Percentiles rank a stretch among this genome's conserved stretches.
Conservation (phyloP, 2,329 filamentous ascomycete species). For the Cordyceps fumosorosea region DNA sequence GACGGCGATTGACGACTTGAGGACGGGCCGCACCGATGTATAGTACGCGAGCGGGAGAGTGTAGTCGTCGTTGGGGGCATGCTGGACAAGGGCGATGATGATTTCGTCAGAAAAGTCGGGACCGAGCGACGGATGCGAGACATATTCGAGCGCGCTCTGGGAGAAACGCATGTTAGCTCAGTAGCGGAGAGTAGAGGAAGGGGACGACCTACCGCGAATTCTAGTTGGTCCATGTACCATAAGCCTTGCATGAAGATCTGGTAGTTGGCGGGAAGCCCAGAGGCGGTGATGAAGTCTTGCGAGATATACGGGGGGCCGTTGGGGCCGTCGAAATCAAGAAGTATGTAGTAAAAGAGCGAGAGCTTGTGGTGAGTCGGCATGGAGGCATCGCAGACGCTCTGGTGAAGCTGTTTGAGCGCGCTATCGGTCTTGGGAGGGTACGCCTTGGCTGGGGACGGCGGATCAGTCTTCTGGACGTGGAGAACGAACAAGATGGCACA, state of each 20-base stretch:
- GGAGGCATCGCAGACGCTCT: conserved; percentile 57
- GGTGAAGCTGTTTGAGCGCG: conserved; percentile 62
- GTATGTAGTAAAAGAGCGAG: conserved; percentile 75
- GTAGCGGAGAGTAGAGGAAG: conserved; percentile 16
- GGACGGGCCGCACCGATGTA: conserved; percentile 64
- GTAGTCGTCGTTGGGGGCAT: conserved; percentile 53
- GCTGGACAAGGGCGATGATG: conserved; percentile 58
- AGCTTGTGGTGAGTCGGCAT: conserved; percentile 72
- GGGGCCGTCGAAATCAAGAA: conserved; percentile 63
- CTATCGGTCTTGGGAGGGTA: conserved; percentile 70
- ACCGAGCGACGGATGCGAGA: conserved; percentile 72
- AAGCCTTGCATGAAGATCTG: conserved; percentile 75
- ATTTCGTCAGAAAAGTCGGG: conserved; percentile 83
- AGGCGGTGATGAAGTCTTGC: conserved; percentile 51
- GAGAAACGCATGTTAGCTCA: not conserved
- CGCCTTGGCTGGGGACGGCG: conserved; percentile 42
- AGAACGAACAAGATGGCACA: too few species aligned
- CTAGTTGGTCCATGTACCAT: conserved; percentile 69
- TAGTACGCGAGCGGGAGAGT: conserved; percentile 71
- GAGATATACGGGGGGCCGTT: conserved; percentile 45
- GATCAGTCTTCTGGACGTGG: not conserved
- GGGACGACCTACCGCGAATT: conserved; percentile 50
- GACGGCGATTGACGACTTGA: conserved; percentile 57
- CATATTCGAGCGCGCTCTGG: conserved; percentile 62
- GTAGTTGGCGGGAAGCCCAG: conserved; percentile 68